Percentiles rank a stretch among this genome's conserved stretches.
Conservation (phyloP, 2,329 filamentous ascomycete species). For the Coleophoma crateriformis region DNA sequence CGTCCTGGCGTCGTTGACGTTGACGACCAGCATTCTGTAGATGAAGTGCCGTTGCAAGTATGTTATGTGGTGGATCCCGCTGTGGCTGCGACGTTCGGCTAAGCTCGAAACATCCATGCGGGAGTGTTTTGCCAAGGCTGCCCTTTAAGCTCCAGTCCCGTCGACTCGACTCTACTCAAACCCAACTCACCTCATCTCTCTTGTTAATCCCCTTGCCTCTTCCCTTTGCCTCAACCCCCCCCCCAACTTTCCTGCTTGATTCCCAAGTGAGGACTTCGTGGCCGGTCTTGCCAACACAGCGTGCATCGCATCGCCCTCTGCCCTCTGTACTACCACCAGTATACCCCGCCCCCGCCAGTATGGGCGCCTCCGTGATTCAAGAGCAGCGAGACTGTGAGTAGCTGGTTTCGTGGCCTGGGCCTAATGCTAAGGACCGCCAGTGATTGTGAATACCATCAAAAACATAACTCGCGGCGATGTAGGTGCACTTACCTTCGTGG, state of each 20-base stretch:
- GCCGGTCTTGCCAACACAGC: too few relatives aligned
- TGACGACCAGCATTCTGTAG: too few relatives aligned
- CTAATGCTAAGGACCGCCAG: conserved; percentile 34
- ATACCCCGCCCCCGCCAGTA: conserved; percentile 40
- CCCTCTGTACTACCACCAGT: background rate
- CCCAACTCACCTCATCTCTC: too few relatives aligned
- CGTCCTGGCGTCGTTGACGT: too few relatives aligned
- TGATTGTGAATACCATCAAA: conserved; percentile 69
- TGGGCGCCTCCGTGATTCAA: conserved; percentile 81
- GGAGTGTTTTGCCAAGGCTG: background rate
- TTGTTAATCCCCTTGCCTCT: too few relatives aligned
- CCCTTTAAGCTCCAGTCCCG: background rate
- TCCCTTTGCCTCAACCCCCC: too few relatives aligned
- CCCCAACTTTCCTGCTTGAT: too few relatives aligned
- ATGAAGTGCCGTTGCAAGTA: too few relatives aligned
- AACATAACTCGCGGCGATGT: conserved; percentile 78
- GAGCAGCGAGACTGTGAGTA: conserved; percentile 71
- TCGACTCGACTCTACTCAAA: too few relatives aligned
- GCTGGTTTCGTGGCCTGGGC: conserved; percentile 1
- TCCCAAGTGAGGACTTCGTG: too few relatives aligned
- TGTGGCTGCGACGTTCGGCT: conserved; percentile 1
- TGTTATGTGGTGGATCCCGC: too few relatives aligned
- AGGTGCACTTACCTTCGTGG: conserved; percentile 27
- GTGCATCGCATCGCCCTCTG: too few relatives aligned
- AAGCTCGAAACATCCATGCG: background rate